Evolutionary conservation across 73 alveolate species (phyloP).

Genomic region (Strombidium stylifer): DNA sequence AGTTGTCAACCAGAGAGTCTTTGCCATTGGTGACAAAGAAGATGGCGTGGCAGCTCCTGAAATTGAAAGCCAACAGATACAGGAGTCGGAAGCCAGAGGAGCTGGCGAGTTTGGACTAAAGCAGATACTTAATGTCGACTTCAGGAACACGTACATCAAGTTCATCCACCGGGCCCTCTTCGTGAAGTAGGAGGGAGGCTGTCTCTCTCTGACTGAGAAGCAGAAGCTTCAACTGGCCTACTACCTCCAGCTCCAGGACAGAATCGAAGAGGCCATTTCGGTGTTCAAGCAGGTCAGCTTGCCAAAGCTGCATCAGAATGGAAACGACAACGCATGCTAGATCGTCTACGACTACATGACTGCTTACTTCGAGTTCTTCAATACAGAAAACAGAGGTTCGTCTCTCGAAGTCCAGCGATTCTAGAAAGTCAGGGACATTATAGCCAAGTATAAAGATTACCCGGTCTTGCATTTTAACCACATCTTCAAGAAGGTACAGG

Average conservation of each 20-base stretch:
- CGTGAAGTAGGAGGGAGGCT: not conserved
- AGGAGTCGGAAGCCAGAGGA: no score
- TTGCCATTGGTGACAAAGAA: constrained; percentile 23
- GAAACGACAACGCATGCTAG: constrained; percentile 9
- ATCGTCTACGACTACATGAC: constrained; percentile 10
- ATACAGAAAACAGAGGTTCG: constrained; percentile 39
- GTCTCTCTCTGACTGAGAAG: not conserved
- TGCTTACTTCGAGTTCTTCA: constrained; percentile 20
- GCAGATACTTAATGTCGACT: constrained; percentile 34
- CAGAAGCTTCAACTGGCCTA: not conserved
- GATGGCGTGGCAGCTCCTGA: constrained; percentile 5
- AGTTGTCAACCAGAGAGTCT: constrained; percentile 88
- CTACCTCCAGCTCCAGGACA: constrained; percentile 46
- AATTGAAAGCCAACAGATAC: not conserved
- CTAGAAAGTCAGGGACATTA: constrained; percentile 64
- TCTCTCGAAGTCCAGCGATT: no score
- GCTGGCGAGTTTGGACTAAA: no score
- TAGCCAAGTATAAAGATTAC: constrained; percentile 56
- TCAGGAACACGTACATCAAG: constrained; percentile 45
- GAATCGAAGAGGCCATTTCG: constrained; percentile 25
- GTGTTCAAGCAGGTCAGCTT: constrained; percentile 8
- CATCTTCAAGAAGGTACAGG: constrained; percentile 71
- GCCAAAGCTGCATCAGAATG: not conserved
- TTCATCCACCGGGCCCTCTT: constrained; percentile 5
- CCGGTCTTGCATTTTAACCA: constrained; percentile 85